Percentiles rank a stretch among this genome's conserved stretches.
These are phyloP conservation scores for Alternaria tenuissima DNA, from an alignment of 2,329 filamentous ascomycete genomes.

Conservation along the genomic window DNA sequence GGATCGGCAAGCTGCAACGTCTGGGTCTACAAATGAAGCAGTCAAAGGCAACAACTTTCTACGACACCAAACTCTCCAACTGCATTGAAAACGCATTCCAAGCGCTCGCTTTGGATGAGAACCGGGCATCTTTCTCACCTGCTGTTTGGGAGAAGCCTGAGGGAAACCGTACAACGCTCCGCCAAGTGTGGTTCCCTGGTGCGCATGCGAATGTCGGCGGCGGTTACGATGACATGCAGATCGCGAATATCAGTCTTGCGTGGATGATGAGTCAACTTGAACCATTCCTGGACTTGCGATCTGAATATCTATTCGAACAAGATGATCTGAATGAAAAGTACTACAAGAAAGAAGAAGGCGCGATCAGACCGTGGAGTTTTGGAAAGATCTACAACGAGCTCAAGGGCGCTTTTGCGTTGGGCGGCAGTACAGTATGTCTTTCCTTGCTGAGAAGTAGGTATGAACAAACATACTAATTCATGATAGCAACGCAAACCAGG, in stretches of 20 bases:
- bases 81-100: constrained; percentile 65
- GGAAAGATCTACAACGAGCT: constrained; percentile 56
- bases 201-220: constrained; percentile 63
- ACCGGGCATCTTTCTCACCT: constrained; percentile 59
- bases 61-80: constrained; percentile 56
- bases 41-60: constrained; percentile 54
- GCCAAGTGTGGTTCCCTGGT: constrained; percentile 66
- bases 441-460: no score
- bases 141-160: constrained; percentile 61
- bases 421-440: constrained; percentile 51
- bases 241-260: constrained; percentile 62
- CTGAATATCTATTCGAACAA: constrained; percentile 58
- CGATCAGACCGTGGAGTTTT: constrained; percentile 58
- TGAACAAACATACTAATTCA: no score
- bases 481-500: constrained; percentile 56
- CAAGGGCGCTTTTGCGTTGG: constrained; percentile 57
- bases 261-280: constrained; percentile 66
- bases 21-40: constrained; percentile 48
- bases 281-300: constrained; percentile 58
- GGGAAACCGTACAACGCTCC: constrained; percentile 55
- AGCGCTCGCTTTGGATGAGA: constrained; percentile 64
- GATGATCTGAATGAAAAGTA: constrained; percentile 56
- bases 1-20: constrained; percentile 52
- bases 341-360: constrained; percentile 54
- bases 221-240: constrained; percentile 54